Conservation (phyloP, 1,284 basidiomycete species). For the Ceratobasidium sp. region DNA sequence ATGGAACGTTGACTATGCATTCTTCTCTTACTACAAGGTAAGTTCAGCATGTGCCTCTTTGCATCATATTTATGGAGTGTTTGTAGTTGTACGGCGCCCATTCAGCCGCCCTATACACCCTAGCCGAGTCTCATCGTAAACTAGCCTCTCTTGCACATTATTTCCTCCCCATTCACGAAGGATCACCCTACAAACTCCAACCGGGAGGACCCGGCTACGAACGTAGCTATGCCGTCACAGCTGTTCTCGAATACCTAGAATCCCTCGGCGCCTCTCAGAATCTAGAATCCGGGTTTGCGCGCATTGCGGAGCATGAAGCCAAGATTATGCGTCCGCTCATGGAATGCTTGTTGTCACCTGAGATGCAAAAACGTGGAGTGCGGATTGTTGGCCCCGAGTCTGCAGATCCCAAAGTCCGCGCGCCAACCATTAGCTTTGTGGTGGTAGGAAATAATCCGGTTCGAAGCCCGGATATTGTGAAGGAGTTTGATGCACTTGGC, state of each 20-base stretch:
- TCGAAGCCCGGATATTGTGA: conserved; percentile 73
- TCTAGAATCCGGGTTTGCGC: conserved; percentile 53
- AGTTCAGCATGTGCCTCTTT: conserved; percentile 25
- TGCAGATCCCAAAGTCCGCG: conserved; percentile 59
- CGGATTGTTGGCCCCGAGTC: conserved; percentile 74
- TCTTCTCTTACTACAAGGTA: conserved; percentile 84
- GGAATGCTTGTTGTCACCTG: conserved; percentile 59
- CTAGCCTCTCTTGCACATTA: conserved; percentile 76
- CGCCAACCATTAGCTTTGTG: conserved; percentile 81
- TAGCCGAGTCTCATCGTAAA: conserved; percentile 61
- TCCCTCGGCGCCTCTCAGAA: conserved; percentile 66
- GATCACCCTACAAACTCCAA: conserved; percentile 73
- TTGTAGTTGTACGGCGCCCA: conserved; percentile 81
- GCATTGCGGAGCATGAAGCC: conserved; percentile 65
- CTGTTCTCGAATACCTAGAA: conserved; percentile 74
- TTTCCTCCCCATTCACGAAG: conserved; percentile 67
- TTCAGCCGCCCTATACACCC: conserved; percentile 75
- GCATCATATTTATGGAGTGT: background rate
- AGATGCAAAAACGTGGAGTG: conserved; percentile 70
- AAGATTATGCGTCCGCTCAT: conserved; percentile 62
- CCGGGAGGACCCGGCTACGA: conserved; percentile 83
- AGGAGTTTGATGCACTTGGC: conserved; percentile 64
- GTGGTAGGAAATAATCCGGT: conserved; percentile 63
- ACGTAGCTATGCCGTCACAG: conserved; percentile 71
- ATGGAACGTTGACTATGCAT: conserved; percentile 82